Evolutionary conservation across 2,329 filamentous ascomycete genomes (phyloP), one percentile per base, ranked within the genome.

Genomic region (Bisporella sp.): DNA sequence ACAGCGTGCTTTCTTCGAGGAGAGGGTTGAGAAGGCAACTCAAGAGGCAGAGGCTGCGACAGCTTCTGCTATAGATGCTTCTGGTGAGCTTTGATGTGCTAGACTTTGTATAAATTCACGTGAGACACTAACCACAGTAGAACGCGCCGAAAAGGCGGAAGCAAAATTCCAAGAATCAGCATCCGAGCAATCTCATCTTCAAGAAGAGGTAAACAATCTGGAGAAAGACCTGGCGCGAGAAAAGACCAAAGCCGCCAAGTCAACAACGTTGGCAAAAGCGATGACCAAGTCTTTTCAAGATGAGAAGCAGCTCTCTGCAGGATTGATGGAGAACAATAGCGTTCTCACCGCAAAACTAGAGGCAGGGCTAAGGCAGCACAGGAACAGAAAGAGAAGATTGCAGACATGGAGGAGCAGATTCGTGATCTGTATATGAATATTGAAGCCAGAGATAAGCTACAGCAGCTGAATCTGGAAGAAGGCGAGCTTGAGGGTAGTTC

Each of bases 1-100:
- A 41, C 93, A 99, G 66, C 81, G 93, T 7, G 77, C 87, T 1
- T 99, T 97, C 69, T 99, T 95, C 60, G 92, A 97, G 66, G 92
- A 95, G 59, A 82, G 95, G 66, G 79, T 99, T 47, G 85, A 84
- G 62, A 89, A 95, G 56, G 89, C 89, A 0, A 90, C 86, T 0
- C 89, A 95, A 68, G 97, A 97, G 70, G 91, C 91, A 0, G 78
- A 84, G 1, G 81, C 85, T 62, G 89, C 91, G 0, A 76, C 80
- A 0, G 74, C 80, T 0, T 75, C 79, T 0, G 88, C 87, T 0
- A 83, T 87, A 54, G 74, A 75, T 45, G 84, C 87, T 0, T 70
- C 71, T 0, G 64, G 21, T 21, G 21, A 21, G 21, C 21, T 21
- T 21, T 21, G 21, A 21, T 21, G 21, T 21, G 21, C 21, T 21